Base-by-base conservation (phyloP, 2,329 filamentous ascomycete genomes). In the Setomelanomma holmii region DNA sequence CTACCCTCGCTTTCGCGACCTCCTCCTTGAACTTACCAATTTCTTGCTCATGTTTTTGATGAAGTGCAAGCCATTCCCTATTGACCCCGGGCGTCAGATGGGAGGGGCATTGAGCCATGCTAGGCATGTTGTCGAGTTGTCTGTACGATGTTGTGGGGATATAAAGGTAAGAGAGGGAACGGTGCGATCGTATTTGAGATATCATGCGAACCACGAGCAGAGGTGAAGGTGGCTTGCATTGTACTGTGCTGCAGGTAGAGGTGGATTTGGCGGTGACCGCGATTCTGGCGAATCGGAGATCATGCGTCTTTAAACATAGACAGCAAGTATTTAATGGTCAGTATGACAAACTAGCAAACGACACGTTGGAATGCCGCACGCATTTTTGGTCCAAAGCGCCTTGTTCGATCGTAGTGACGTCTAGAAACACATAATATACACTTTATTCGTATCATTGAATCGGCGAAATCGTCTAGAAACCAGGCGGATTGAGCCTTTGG, bases 401-500 rank as follows among this genome's bases (percentile, higher is more conserved):
- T 23, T 50, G 43, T 51, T 22, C 38, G 38, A 64, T 60, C 59
- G 59, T 60, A 49, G n/a, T n/a, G n/a, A 49, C 40, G 47, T 63
- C 63, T 55, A 50, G 45, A 53, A 53, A 65, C 61, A 69, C 27
- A 59, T 67, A 63, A 45, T 63, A 51, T 69, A 71, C 66, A 69
- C 40, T 40, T 19, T 35, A n/a, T n/a, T n/a, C n/a, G n/a, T n/a
- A n/a, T n/a, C n/a, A n/a, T n/a, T n/a, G 24, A 17, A 12, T 22
- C 41, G 17, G 38, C 33, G 34, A 16, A 19, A 3, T 22, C 22
- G 36, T 58, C 79, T 87, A 97, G 78, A 93, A 98, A 79, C 93
- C 93, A 40, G 93, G 93, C 52, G 93, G 93, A 77, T 98, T 98
- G 75, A 97, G 73, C 78, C 93, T 83, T 77, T 98, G 93, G 61